Evolutionary conservation across 805 yeast genomes (phyloP), one percentile per base, ranked within the genome.

Genomic region (Hanseniaspora taiwanica): DNA sequence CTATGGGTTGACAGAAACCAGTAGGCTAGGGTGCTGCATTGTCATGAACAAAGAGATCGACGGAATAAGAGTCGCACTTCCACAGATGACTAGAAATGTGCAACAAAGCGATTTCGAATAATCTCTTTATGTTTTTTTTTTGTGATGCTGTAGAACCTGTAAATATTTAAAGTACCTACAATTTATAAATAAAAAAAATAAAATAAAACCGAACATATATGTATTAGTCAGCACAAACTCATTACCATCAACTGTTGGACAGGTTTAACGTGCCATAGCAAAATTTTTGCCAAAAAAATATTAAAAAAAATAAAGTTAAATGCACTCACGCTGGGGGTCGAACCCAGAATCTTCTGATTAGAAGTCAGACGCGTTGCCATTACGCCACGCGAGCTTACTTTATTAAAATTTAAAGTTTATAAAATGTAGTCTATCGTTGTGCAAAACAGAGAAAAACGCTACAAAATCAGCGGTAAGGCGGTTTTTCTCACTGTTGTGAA

Each of bases 21-120:
- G 96, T 19, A 74, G 98, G 57, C 68, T 91, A 49, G 98, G 97
- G 0, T 91, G 98, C 60, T 96, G 89, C 63, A 79, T 91, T 31
- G 69, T 70, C 43, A 84, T 91, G 96, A 64, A 79, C 23, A 86
- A 85, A 58, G 93, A 83, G 37, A 65, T 91, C 42, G 96, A 91
- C 57, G 98, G 98, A 0, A 63, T 91, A 27, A 72, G 97, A 51
- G 93, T 91, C 4, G 97, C 97, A 0, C 68, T 91, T 47, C 98
- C 98, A 16, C 89, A 96, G 13, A 84, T 91, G 96, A 91, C 98
- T 7, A 71, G 98, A 52, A 91, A 91, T 61, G 71, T 89, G 50
- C 94, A 83, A 55, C 66, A 74, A 17, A 75, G 75, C 45, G 97
- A 89, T 54, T 85, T 89, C 60, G 73, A 69, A 34, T 71, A 55